Base-by-base conservation (phyloP, 2,329 filamentous ascomycete genomes). In the Exophiala aquamarina region DNA sequence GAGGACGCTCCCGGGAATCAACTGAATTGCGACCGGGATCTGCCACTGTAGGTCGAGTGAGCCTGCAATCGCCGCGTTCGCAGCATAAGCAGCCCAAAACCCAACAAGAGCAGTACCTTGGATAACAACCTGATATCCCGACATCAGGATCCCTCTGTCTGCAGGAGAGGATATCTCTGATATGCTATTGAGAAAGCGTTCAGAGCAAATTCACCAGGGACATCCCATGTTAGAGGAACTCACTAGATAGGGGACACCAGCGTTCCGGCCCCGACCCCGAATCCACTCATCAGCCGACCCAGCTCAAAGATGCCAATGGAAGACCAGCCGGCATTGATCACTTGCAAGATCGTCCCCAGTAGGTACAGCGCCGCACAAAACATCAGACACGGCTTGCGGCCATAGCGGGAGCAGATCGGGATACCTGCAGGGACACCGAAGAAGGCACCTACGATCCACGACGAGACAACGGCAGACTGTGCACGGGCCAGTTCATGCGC, bases 1-100 rank as follows among this genome's bases (percentile, higher is more conserved):
- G 41, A 79, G 70, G n/a, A 78, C 55, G 1, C 67, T 68, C 13
- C 75, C 75, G 0, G 76, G 76, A 1, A 79, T 65, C 44, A 78
- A 72, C 59, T 79, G 75, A 8, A 79, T 63, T 2, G 70, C 74
- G 17, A 79, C 74, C 0, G 76, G 75, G 3, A 77, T 64, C 6
- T 75, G 70, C 75, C 76, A 79, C 60, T 78, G 76, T n/a, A 41
- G 40, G 38, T 47, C 41, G 5, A 43, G 47, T 11, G 47, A 36
- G 15, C 17, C 20, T 7, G 20, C n/a, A 21, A 54, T 52, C 15
- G 28, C 37, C 4, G 47, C 20, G 32, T 54, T 41, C 6, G 42
- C 41, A 17, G 29, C 40, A 34, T 47, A 54, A 13, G 51, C 51
- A 17, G 42, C 51, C 51, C 51, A 54, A 20, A 54, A 54, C n/a